Conservation (phyloP, 129 eudicot species). For the Helichrysum umbraculigerum region DNA sequence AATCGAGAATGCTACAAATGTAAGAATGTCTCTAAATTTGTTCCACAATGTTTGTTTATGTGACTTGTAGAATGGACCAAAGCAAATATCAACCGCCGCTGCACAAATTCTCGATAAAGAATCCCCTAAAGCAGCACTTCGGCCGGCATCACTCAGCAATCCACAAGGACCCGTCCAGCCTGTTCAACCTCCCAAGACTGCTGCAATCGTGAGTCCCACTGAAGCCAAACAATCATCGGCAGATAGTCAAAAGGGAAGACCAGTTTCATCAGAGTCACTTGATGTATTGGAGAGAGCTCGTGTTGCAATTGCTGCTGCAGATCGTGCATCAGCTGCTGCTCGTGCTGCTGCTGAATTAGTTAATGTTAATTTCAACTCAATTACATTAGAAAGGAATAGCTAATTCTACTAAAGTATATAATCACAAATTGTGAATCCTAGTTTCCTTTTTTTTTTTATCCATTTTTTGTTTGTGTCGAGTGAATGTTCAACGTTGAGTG, state of each 20-base stretch:
- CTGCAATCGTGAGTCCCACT: conserved; percentile 24
- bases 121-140: conserved; percentile 33
- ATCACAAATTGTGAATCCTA: neutral
- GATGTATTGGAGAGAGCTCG: conserved; percentile 82
- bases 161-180: conserved; percentile 24
- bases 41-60: conserved; percentile 15
- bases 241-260: conserved; percentile 23
- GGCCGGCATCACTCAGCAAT: conserved; percentile 24
- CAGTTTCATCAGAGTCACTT: conserved; percentile 46
- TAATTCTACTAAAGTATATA: conserved; percentile 24
- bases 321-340: conserved; percentile 92
- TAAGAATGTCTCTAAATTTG: neutral
- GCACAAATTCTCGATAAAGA: conserved; percentile 29
- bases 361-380: conserved; percentile 40
- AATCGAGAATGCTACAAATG: conserved; percentile 4
- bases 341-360: conserved; percentile 88
- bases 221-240: conserved; percentile 28
- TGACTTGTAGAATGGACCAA: conserved; percentile 76
- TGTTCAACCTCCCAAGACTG: conserved; percentile 38
- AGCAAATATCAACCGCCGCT: conserved; percentile 41
- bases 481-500: neutral
- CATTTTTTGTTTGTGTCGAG: conserved; percentile 1
- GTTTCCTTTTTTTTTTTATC: neutral
- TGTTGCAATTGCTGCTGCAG: conserved; percentile 85
- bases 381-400: conserved; percentile 36